These are phyloP conservation scores for Elongisporangium senticosum DNA, from an alignment of 352 stramenopile genomes.

Conservation along the genomic window DNA sequence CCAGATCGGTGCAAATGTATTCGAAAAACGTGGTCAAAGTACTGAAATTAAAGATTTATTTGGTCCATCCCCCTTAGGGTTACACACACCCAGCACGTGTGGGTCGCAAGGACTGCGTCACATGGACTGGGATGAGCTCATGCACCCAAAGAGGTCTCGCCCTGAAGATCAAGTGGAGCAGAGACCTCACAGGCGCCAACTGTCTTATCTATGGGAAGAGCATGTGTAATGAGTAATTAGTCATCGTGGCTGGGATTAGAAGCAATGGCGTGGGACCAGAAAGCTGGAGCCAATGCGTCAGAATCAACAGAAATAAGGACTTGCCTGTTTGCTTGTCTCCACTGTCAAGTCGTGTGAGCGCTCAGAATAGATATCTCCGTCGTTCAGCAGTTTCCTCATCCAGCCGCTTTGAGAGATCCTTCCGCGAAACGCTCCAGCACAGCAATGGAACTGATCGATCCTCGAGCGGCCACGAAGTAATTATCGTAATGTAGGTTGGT, in stretches of 20 bases:
- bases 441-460: no score
- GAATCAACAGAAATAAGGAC: background rate
- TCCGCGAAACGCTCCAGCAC: no score
- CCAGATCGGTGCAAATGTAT: background rate
- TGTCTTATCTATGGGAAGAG: no score
- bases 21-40: background rate
- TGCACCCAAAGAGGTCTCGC: background rate
- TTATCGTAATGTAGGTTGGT: no score
- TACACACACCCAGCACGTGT: background rate
- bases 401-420: no score
- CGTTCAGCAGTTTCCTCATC: background rate
- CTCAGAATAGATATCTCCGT: background rate
- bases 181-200: background rate
- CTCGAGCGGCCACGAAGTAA: no score
- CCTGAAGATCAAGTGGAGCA: background rate
- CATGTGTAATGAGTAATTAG: background rate
- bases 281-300: background rate
- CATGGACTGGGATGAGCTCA: background rate
- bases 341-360: no score
- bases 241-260: no score
- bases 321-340: background rate
- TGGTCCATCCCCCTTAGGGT: background rate
- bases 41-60: background rate
- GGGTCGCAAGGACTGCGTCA: background rate
- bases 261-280: background rate